phyloP scores from a whole-genome alignment of 768 basidiomycete genomes.

The Suillus paluster region DNA sequence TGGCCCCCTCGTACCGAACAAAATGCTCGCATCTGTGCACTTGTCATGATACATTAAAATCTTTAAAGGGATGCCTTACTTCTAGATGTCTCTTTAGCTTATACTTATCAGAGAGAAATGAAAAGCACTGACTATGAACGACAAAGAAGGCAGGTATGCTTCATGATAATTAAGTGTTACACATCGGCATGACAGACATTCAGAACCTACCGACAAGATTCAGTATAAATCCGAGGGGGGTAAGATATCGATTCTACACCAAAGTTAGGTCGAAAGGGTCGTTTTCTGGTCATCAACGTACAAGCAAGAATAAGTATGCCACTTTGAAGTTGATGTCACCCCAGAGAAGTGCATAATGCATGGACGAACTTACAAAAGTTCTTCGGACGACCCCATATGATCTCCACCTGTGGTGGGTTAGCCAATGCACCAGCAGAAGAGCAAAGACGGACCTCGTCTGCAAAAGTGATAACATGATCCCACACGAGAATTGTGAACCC shows the following conservation, averaged over 20 bases:
- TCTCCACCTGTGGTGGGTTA: slow-evolving; percentile 31
- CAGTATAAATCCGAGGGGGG: slow-evolving; percentile 63
- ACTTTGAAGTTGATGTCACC: slow-evolving; percentile 23
- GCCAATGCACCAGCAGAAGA: background rate
- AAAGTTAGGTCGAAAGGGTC: slow-evolving; percentile 1
- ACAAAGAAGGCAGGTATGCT: slow-evolving; percentile 23
- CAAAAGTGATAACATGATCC: slow-evolving; percentile 45
- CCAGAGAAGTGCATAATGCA: background rate
- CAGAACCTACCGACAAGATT: slow-evolving; percentile 44
- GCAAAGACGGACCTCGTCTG: slow-evolving; percentile 38
- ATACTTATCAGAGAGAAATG: background rate
- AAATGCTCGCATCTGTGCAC: slow-evolving; percentile 46
- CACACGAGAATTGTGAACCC: slow-evolving; percentile 56
- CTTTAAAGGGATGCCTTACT: slow-evolving; percentile 7
- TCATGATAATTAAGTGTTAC: background rate
- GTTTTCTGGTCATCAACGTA: slow-evolving; percentile 20
- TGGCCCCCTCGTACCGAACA: slow-evolving; percentile 53
- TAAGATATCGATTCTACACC: slow-evolving; percentile 69
- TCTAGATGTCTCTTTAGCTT: background rate
- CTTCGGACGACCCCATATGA: slow-evolving; percentile 41
- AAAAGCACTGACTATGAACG: background rate
- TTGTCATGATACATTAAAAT: background rate
- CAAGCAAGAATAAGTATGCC: slow-evolving; percentile 41
- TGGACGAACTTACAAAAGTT: slow-evolving; percentile 29
- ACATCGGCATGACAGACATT: too few species aligned